Conservation (phyloP, 371 early-diverging fungal species). For the Capillidium rhysosporum region DNA sequence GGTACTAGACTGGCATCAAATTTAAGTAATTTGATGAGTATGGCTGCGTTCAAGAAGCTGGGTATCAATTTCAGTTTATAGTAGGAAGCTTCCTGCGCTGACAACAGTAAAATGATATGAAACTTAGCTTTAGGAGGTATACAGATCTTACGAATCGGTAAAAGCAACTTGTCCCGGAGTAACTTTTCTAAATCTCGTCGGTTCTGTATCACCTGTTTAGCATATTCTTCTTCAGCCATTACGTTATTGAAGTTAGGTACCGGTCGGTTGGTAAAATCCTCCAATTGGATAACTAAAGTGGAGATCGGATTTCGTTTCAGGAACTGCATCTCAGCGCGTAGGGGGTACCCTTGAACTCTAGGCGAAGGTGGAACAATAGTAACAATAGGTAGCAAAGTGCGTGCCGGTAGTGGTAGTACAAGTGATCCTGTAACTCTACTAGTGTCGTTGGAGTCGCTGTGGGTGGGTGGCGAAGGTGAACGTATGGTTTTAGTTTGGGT, state of each 20-base stretch:
- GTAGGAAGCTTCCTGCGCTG: slow-evolving; percentile 28
- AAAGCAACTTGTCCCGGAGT: slow-evolving; percentile 48
- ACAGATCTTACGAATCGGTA: slow-evolving; percentile 32
- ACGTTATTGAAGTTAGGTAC: slow-evolving; percentile 47
- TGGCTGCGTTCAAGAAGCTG: slow-evolving; percentile 56
- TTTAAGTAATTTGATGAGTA: slow-evolving; percentile 52
- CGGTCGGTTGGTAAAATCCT: slow-evolving; percentile 17
- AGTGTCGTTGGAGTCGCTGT: background rate
- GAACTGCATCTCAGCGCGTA: background rate
- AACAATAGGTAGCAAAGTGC: background rate
- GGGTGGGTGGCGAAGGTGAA: background rate
- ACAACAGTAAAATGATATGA: slow-evolving; percentile 59
- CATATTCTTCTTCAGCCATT: slow-evolving; percentile 63
- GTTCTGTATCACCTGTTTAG: slow-evolving; percentile 50
- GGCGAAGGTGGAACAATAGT: background rate
- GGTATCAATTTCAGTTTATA: slow-evolving; percentile 49
- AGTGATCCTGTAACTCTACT: background rate
- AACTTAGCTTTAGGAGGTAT: slow-evolving; percentile 47
- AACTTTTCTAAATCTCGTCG: slow-evolving; percentile 49
- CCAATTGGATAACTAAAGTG: background rate
- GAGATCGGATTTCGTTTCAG: background rate
- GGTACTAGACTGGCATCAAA: slow-evolving; percentile 50
- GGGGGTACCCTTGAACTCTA: background rate
- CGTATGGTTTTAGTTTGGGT: background rate
- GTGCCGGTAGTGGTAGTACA: background rate